Evolutionary conservation across 2,329 filamentous ascomycete genomes (phyloP).

Genomic region (Teratosphaeria nubilosa): DNA sequence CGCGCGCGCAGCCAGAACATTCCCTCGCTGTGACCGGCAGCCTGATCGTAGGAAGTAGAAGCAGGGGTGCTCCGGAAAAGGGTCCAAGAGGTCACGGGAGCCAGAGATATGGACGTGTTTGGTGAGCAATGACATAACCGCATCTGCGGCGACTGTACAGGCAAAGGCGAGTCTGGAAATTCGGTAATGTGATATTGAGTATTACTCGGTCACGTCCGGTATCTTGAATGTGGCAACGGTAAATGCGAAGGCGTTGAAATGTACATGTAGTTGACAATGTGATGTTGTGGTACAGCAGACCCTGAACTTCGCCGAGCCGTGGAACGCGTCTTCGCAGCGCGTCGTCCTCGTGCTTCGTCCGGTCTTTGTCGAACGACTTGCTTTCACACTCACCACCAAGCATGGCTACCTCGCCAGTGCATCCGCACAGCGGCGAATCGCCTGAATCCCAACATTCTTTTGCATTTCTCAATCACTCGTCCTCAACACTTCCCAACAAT

Average conservation of each 20-base stretch:
- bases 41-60: background rate
- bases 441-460: constrained; percentile 11
- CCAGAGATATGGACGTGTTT: background rate
- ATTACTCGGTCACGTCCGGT: background rate
- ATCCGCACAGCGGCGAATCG: background rate
- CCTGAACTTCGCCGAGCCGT: background rate
- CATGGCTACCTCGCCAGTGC: background rate
- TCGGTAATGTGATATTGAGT: background rate
- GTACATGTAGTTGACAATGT: background rate
- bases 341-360: background rate
- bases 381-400: background rate
- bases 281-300: background rate
- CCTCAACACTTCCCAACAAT: constrained; percentile 46
- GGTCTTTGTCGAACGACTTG: background rate
- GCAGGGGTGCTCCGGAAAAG: no score
- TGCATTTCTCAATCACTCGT: constrained; percentile 52
- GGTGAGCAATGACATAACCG: background rate
- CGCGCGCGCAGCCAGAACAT: background rate
- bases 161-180: background rate
- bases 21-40: background rate
- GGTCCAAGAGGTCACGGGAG: background rate
- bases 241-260: background rate
- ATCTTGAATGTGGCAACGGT: background rate
- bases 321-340: background rate
- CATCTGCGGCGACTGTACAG: background rate